Conservation (phyloP, 208 protist species). For the Leishmania tropica region DNA sequence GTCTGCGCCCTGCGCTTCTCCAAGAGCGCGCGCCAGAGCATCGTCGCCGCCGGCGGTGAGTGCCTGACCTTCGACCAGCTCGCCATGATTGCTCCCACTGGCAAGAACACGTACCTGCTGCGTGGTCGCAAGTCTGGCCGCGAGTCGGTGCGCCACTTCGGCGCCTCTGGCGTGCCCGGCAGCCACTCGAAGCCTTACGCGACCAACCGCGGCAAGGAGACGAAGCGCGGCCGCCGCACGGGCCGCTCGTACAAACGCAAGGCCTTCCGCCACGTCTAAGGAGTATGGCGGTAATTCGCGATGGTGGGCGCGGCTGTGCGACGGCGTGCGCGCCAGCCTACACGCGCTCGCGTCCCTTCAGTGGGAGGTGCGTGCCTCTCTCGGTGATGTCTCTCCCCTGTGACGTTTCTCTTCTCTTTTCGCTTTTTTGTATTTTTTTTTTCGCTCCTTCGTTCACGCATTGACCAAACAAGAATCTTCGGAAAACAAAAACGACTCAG, state of each 20-base stretch:
- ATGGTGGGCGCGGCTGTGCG: slow-evolving; percentile 15
- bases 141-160: slow-evolving; percentile 98
- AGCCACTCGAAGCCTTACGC: slow-evolving; percentile 91
- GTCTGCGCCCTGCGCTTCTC: slow-evolving; percentile 99
- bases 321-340: not conserved
- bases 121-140: slow-evolving; percentile 95
- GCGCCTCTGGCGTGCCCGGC: slow-evolving; percentile 95
- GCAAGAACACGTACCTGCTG: slow-evolving; percentile 98
- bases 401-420: not conserved
- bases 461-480: not conserved
- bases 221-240: slow-evolving; percentile 94
- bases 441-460: slow-evolving; percentile 16
- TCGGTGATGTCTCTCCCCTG: not conserved
- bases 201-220: slow-evolving; percentile 91
- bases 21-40: slow-evolving; percentile 97
- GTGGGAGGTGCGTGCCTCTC: not conserved
- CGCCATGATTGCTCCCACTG: slow-evolving; percentile 95
- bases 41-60: slow-evolving; percentile 98
- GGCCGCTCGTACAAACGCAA: slow-evolving; percentile 77
- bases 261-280: slow-evolving; percentile 82
- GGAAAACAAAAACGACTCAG: not conserved
- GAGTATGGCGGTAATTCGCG: slow-evolving; percentile 8
- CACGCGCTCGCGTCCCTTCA: not conserved
- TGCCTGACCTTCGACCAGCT: slow-evolving; percentile 99
- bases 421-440: slow-evolving; percentile 13